These are phyloP conservation scores for Dioscorea alata DNA, from an alignment of 106 monocot species.

Conservation along the genomic window DNA sequence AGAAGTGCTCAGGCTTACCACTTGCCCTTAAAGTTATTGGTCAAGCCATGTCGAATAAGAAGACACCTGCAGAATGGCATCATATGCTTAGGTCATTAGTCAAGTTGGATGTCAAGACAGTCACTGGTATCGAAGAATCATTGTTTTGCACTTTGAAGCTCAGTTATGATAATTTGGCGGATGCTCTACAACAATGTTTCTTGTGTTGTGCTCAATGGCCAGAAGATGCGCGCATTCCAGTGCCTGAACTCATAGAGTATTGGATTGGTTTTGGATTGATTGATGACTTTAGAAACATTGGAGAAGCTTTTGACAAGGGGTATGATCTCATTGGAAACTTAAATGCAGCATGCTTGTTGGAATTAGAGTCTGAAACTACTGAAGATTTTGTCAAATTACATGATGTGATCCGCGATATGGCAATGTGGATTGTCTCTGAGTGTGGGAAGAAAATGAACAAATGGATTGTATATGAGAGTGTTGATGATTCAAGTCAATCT, in stretches of 20 bases:
- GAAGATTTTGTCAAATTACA: conserved; percentile 8
- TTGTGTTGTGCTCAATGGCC: conserved; percentile 24
- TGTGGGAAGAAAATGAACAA: conserved; percentile 1
- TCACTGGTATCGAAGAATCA: neutral
- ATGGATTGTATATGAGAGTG: neutral
- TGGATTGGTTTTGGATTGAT: conserved; percentile 20
- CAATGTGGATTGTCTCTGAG: conserved; percentile 11
- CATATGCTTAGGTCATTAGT: neutral
- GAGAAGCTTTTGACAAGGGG: neutral
- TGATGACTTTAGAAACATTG: conserved; percentile 1
- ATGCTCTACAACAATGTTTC: conserved; percentile 14
- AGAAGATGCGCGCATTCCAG: conserved; percentile 4
- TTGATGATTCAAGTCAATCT: neutral
- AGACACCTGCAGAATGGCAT: conserved; percentile 1
- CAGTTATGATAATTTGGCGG: conserved; percentile 16
- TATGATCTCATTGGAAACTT: neutral
- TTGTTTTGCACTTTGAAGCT: conserved; percentile 4
- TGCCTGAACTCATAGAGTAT: conserved; percentile 12
- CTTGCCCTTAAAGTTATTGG: conserved; percentile 5
- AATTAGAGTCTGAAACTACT: neutral
- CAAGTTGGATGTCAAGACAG: neutral
- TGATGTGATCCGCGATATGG: conserved; percentile 6
- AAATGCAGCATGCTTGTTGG: conserved; percentile 8
- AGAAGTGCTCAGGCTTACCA: conserved; percentile 12
- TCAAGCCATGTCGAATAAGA: neutral